Percentiles rank a stretch among this genome's conserved stretches.
These are phyloP conservation scores for Fonsecaea pedrosoi DNA, from an alignment of 2,329 filamentous ascomycete genomes.

Conservation along the genomic window DNA sequence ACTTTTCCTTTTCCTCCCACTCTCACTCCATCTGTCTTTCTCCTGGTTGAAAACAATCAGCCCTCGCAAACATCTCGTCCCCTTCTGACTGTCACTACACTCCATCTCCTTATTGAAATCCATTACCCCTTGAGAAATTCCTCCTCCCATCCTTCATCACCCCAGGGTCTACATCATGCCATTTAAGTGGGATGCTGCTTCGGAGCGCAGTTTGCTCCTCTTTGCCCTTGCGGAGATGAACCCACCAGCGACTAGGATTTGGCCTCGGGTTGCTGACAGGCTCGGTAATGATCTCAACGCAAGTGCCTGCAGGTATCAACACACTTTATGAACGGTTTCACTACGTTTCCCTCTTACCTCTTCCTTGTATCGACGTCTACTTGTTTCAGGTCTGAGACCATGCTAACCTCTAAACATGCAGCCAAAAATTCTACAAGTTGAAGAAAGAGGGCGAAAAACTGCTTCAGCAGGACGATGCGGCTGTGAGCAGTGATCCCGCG, in stretches of 20 bases:
- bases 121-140: too few species aligned
- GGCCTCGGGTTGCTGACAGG: conserved; percentile 38
- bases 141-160: conserved; percentile 4
- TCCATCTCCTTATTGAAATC: too few species aligned
- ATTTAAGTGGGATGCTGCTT: conserved; percentile 36
- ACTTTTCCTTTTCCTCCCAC: conserved; percentile 6
- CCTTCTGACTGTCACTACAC: background rate
- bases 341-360: background rate
- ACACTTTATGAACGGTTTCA: background rate
- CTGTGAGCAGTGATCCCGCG: background rate
- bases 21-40: background rate
- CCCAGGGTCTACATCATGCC: conserved; percentile 30
- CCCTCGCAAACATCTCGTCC: background rate
- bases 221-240: conserved; percentile 29
- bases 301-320: conserved; percentile 36
- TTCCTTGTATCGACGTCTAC: background rate
- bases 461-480: conserved; percentile 20
- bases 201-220: conserved; percentile 35
- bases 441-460: conserved; percentile 38
- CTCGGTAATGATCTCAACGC: conserved; percentile 35
- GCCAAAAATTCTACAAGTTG: conserved; percentile 41
- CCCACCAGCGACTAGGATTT: conserved; percentile 28
- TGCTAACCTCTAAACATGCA: conserved; percentile 29
- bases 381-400: background rate
- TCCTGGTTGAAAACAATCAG: background rate